Base-by-base conservation (phyloP, 371 early-diverging fungal species). In the Phascolomyces articulosus region DNA sequence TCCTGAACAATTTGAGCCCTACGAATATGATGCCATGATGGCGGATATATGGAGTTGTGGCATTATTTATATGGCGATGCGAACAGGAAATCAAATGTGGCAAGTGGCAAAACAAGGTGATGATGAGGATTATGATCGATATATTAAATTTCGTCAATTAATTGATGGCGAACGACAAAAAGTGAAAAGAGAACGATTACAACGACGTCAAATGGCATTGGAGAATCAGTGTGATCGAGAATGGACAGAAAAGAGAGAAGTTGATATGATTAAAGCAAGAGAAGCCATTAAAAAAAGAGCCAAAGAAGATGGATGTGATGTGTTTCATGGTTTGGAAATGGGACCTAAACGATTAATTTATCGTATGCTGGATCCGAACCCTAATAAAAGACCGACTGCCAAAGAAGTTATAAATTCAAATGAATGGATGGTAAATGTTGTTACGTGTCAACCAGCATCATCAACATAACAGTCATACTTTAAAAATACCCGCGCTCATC, bases 291-390 rank as follows among this genome's bases (percentile, higher is more conserved):
- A 69, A 24, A 66, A 65, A 56, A 58, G 62, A 9, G 76, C 76
- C 15, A 75, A 69, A 53, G 74, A 73, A 57, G 72, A 70, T 21
- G 62, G 71, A 20, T 76, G 69, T 49, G 78, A 79, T 60, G 68
- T 73, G 15, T 48, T 84, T 24, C 80, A 81, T 21, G 75, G 78
- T 13, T 70, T 84, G 18, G 82, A 83, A 28, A 69, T 73, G 47
- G 76, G 71, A 26, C 70, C 81, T 1, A 80, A 76, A 55, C 69
- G 70, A 15, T 57, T 85, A 18, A 69, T 85, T 21, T 88, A 87
- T 67, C 66, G 80, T 26, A 86, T 91, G 66, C 68, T 91, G 55
- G 87, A 90, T 53, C 88, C 89, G 24, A 73, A 86, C 40, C 87
- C 88, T 2, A 55, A 67, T 3, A 85, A 79, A 54, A 83, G 91